A percentile compares a stretch with the other conserved stretches of the same genome.
Evolutionary conservation across 768 basidiomycete genomes (phyloP).

Genomic region (Leucosporidium creatinivorum): DNA sequence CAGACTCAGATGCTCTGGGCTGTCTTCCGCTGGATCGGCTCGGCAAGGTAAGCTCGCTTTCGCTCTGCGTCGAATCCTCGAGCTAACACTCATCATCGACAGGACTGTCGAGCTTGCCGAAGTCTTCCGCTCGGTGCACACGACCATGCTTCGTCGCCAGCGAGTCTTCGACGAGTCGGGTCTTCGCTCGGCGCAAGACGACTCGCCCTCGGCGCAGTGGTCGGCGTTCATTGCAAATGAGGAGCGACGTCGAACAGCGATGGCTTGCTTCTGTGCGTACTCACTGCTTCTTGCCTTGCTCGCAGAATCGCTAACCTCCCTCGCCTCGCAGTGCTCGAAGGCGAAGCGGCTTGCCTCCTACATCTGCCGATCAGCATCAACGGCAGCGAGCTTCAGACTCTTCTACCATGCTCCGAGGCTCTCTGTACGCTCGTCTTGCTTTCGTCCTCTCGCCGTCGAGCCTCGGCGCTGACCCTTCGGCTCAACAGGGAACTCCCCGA

Average conservation of each 20-base stretch:
- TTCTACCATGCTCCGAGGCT: background rate
- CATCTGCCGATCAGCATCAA: background rate
- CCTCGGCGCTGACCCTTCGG: too few relatives aligned
- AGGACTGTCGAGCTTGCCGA: background rate
- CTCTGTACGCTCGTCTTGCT: background rate
- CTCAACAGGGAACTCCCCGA: too few relatives aligned
- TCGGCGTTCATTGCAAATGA: slow-evolving; percentile 1
- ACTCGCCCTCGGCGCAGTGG: background rate
- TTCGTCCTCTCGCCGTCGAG: too few relatives aligned
- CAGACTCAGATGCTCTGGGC: background rate
- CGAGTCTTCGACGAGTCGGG: background rate
- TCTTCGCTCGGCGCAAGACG: background rate
- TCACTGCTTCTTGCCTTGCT: background rate
- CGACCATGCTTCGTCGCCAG: background rate
- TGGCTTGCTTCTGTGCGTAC: slow-evolving; percentile 1
- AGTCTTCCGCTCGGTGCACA: background rate
- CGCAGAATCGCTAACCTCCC: too few relatives aligned
- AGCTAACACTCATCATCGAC: too few relatives aligned
- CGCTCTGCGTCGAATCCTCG: too few relatives aligned
- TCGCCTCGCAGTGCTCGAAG: background rate
- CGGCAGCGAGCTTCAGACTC: background rate
- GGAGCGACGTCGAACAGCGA: slow-evolving; percentile 1
- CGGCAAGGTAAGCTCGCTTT: too few relatives aligned
- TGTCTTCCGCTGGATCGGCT: background rate
- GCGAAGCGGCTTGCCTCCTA: background rate